Evolutionary conservation across 805 yeast species (phyloP).

Genomic region (Nakazawaea molendinolei): DNA sequence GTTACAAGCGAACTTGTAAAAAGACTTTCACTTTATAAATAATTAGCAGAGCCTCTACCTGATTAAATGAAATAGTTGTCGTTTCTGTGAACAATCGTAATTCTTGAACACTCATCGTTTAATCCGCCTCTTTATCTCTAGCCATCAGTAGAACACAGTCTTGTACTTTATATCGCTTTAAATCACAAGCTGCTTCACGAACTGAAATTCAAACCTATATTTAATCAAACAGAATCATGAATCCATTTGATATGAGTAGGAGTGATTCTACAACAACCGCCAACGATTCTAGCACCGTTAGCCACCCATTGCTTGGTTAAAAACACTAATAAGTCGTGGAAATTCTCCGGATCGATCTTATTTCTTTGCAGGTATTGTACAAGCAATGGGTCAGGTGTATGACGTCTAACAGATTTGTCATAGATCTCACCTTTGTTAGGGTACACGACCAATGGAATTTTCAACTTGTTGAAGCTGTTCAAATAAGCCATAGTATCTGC

Average conservation of each 20-base stretch:
- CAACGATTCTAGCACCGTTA: slow-evolving; percentile 44
- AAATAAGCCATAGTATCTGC: slow-evolving; percentile 29
- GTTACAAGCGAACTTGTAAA: no score
- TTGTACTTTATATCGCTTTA: no score
- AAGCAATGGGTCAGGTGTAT: slow-evolving; percentile 24
- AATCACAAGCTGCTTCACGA: no score
- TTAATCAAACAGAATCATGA: slow-evolving; percentile 9
- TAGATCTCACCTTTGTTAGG: slow-evolving; percentile 75
- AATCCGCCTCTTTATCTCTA: no score
- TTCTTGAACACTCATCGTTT: no score
- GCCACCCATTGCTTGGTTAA: slow-evolving; percentile 33
- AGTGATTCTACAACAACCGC: slow-evolving; percentile 73
- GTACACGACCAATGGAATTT: slow-evolving; percentile 36
- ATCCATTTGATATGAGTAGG: slow-evolving; percentile 36
- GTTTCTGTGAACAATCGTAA: no score
- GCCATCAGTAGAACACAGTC: no score
- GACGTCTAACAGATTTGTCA: slow-evolving; percentile 37
- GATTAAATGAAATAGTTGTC: no score
- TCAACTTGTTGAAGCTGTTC: slow-evolving; percentile 9
- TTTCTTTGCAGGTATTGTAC: slow-evolving; percentile 8
- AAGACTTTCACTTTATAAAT: no score
- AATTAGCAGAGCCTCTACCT: no score
- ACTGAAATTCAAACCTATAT: no score
- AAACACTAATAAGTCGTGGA: slow-evolving; percentile 28
- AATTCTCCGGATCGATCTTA: slow-evolving; percentile 19